Percentiles rank a stretch among this genome's conserved stretches.
Conservation (phyloP, 2,329 filamentous ascomycete genomes). For the Fusarium siculi region DNA sequence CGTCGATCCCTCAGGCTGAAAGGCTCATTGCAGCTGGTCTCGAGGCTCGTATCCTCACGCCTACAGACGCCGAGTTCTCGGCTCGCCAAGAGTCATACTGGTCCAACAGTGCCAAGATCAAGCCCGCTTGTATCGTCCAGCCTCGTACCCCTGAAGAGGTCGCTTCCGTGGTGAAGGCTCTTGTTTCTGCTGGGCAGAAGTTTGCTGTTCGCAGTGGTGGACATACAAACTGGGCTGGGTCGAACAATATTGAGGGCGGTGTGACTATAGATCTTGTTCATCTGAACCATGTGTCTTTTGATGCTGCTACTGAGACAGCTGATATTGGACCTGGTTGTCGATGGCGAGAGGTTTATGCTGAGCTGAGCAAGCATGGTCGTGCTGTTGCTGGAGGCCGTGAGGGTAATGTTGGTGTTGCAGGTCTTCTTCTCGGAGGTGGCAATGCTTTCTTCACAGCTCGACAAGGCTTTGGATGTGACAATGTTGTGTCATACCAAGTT, state of each 20-base stretch:
- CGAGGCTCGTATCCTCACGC: constrained; percentile 7
- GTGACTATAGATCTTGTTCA: constrained; percentile 16
- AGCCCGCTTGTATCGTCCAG: constrained; percentile 26
- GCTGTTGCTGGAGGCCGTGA: constrained; percentile 57
- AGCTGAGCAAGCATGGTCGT: constrained; percentile 47
- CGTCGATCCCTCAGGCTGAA: constrained; percentile 4
- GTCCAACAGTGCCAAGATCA: constrained; percentile 32
- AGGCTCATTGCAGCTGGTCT: constrained; percentile 22
- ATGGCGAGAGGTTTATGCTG: constrained; percentile 49
- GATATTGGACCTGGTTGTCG: constrained; percentile 56
- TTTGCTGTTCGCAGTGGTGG: constrained; percentile 23
- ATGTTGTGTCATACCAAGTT: constrained; percentile 57
- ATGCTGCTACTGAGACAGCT: constrained; percentile 47
- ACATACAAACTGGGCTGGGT: constrained; percentile 20
- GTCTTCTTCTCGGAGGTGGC: constrained; percentile 45
- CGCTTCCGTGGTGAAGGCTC: constrained; percentile 8
- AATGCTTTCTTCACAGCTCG: constrained; percentile 44
- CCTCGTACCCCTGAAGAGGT: constrained; percentile 23
- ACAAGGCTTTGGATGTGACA: constrained; percentile 60
- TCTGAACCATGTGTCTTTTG: constrained; percentile 28
- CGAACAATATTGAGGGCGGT: constrained; percentile 18
- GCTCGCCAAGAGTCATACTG: constrained; percentile 34
- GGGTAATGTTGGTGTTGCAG: constrained; percentile 46
- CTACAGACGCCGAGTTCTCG: constrained; percentile 12
- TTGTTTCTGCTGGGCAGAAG: constrained; percentile 5